Evolutionary conservation across 495 filamentous ascomycete genomes (phyloP).

Genomic region (Sphaerosporella brunnea): DNA sequence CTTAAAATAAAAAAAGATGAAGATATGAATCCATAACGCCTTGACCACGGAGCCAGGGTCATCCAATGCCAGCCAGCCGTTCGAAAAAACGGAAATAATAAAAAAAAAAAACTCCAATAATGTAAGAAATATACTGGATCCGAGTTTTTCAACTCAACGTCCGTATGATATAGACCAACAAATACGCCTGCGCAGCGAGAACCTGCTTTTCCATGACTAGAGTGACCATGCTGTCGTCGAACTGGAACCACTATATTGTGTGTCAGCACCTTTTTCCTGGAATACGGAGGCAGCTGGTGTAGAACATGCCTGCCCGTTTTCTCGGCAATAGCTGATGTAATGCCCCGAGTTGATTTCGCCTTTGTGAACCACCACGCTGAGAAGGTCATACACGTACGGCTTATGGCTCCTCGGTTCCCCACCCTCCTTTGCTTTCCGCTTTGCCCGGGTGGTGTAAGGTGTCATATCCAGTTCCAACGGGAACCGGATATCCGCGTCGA

Average conservation of each 20-base stretch:
- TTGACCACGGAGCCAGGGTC: no score
- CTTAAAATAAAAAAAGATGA: no score
- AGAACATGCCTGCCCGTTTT: conserved; percentile 50
- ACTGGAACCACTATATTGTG: conserved; percentile 56
- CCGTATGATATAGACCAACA: conserved; percentile 70
- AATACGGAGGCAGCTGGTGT: not conserved
- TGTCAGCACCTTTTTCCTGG: conserved; percentile 15
- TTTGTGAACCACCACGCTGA: conserved; percentile 70
- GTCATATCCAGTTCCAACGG: conserved; percentile 75
- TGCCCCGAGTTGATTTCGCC: conserved; percentile 81
- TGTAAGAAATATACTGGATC: conserved; percentile 40
- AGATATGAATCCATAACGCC: no score
- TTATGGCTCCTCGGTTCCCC: conserved; percentile 21
- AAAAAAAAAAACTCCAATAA: conserved; percentile 55
- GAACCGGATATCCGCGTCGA: conserved; percentile 64
- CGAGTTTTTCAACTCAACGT: conserved; percentile 31
- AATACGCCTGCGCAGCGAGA: conserved; percentile 61
- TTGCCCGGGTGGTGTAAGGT: conserved; percentile 56
- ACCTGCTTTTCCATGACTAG: conserved; percentile 61
- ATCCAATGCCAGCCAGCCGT: no score
- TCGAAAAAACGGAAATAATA: no score
- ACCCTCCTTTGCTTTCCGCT: conserved; percentile 20
- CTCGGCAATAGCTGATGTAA: conserved; percentile 70
- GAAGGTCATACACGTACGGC: conserved; percentile 58
- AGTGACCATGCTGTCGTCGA: conserved; percentile 83